phyloP scores from a whole-genome alignment of 495 filamentous ascomycete species.

The Xylaria palmicola region DNA sequence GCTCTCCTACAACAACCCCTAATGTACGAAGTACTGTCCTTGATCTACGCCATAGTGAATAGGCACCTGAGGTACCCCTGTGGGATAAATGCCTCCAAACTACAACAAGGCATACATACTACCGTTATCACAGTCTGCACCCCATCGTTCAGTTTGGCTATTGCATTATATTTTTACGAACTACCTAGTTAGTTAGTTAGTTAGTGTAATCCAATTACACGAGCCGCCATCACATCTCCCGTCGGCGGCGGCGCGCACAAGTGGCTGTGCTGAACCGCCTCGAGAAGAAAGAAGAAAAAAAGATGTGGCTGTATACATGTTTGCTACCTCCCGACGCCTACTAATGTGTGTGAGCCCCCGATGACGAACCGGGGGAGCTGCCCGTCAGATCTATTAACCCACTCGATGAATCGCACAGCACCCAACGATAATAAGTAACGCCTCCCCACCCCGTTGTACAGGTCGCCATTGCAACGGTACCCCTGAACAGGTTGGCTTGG shows the following conservation, averaged over 20 bases:
- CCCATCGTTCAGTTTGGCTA: neutral
- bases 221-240: neutral
- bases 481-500: neutral
- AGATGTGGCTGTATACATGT: constrained; percentile 14
- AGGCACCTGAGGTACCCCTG: too few relatives aligned
- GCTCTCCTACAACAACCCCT: neutral
- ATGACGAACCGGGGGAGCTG: constrained; percentile 7
- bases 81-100: too few relatives aligned
- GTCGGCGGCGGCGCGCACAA: neutral
- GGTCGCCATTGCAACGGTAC: neutral
- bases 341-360: constrained; percentile 3
- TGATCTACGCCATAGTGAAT: too few relatives aligned
- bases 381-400: constrained; percentile 15
- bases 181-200: too few relatives aligned
- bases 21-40: too few relatives aligned
- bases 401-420: constrained; percentile 5
- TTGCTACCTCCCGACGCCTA: constrained; percentile 20
- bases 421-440: neutral
- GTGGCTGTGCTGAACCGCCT: neutral
- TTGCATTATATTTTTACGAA: constrained; percentile 6
- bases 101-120: too few relatives aligned
- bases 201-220: constrained; percentile 7
- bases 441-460: constrained; percentile 13
- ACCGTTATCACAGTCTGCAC: neutral
- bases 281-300: neutral